Evolutionary conservation across 345 rosid genomes (phyloP), one percentile per base, ranked within the genome.

Genomic region (Mercurialis annua): DNA sequence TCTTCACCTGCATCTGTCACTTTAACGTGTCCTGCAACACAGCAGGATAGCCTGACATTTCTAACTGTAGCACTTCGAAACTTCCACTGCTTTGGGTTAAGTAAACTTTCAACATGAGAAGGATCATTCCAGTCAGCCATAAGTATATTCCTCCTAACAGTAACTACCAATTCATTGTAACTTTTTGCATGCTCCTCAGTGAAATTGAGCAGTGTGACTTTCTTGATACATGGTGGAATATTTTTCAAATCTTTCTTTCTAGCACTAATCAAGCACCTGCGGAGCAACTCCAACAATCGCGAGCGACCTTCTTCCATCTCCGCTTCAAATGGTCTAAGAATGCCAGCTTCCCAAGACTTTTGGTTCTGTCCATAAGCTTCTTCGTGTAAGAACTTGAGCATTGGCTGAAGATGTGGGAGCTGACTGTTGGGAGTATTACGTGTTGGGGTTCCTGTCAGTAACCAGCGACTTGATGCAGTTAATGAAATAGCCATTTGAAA

Each of bases 121-220:
- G 99, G 99, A 81, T 94, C 99, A 69, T 94, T 94, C 99, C 99
- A 94, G 76, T 94, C 99, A 73, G 97, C 97, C 84, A 85, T 83
- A 65, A 94, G 78, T 72, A 94, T 83, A 74, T 94, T 94, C 57
- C 99, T 86, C 65, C 96, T 80, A 56, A 91, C 97, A 42, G 99
- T 87, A 67, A 78, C 97, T 46, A 91, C 92, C 78, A 94, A 71
- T 83, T 94, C 99, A 77, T 94, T 94, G 77, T 91, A 94, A 80
- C 92, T 87, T 81, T 78, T 84, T 61, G 97, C 97, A 71, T 91
- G 99, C 66, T 81, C 89, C 74, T 89, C 82, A 40, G 76, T 80
- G 80, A 91, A 94, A 79, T 86, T 71, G 55, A 94, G 82, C 77
- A 80, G 85, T 38, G 82, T 86, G 65, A 85, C 82, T 78, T 81